Evolutionary conservation across 225 moss, liverwort and hornwort species (phyloP), one percentile per base, ranked within the genome.

Genomic region (Straminergon stramineum): DNA sequence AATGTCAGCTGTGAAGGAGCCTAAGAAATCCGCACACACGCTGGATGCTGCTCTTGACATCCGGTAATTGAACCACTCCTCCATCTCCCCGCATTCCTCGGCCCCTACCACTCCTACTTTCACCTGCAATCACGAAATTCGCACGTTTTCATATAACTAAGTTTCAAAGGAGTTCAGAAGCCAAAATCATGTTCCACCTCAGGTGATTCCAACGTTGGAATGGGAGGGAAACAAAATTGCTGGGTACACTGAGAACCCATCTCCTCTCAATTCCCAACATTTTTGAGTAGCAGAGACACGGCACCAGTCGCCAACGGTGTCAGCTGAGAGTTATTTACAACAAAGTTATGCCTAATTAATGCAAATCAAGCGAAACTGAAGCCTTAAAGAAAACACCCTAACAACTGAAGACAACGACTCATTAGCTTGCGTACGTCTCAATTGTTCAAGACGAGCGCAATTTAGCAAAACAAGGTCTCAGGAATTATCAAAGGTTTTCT

Each of bases 41-140:
- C 93, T 95, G 55, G 96, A 95, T 27, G 98, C 98, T 32, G 95
- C 96, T 90, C 98, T 94, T 62, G 93, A 89, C 94, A 99, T 93
- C 64, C 98, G 93, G 86, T 95, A 96, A 92, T 99, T 99, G 92
- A 99, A 99, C 97, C 97, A 99, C 83, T 99, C 98, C 90, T 99
- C 98, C 98, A 99, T 96, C 39, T 97, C 97, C 16, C 96, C 98
- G 76, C 98, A 97, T 92, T 99, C 97, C 90, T 94, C 95, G 55
- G 98, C 98, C 77, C 97, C 98, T 81, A 90, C 78, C 79, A 99
- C 98, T 88, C 95, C 96, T 68, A 95, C 93, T 91, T 99, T 99
- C 69, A 99, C 98, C 97, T 97, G 89, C 77, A 85, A 75, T 82
- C 85, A 85, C 86, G 37, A n/a, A 67, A 86, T 71, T 65, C 63